Base-by-base conservation (phyloP, 2,329 filamentous ascomycete genomes). In the Aureobasidium lini region DNA sequence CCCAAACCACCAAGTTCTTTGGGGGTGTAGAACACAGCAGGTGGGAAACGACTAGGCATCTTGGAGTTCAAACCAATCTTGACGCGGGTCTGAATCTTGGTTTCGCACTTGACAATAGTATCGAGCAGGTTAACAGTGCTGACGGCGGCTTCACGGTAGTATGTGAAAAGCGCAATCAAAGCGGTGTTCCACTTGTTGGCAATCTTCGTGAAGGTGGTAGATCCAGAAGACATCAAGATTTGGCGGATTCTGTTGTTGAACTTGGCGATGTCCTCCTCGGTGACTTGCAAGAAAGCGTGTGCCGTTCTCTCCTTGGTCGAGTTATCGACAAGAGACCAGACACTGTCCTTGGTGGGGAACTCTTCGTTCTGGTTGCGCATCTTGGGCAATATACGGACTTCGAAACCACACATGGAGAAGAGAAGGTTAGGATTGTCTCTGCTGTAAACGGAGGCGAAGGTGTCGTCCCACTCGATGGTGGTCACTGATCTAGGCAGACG, bases 111-210 rank as follows among this genome's bases (percentile, higher is more conserved):
- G 72, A 99, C 94, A 66, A 99, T 99, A 0, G 93, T 96, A 71
- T 99, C 94, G 3, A 99, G 82, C 4, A 99, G 80, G 62, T 90
- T 89, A 62, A 97, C 90, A 0, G 95, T 99, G 0, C 93, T 96
- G 1, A 97, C 93, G 15, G 94, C 94, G 49, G 94, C 94, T 72
- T 99, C 94, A 72, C 94, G 90, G 71, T 99, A 99, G 75, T 99
- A 99, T 0, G 94, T 97, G 76, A 99, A 99, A 29, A 99, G 82
- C 0, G 94, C 92, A 68, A 99, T 99, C 65, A 99, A 76, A 1
- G 90, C 94, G 0, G 94, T 99, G 75, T 99, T 99, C 94, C 95
- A 99, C 77, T 99, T 99, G 77, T 99, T 99, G 48, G 95, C 94
- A 69, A 99, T 99, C 82, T 99, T 99, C 47, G 94, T 99, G 76